These are phyloP conservation scores for Pseudogymnoascus sp. DNA, from an alignment of 2,329 filamentous ascomycete species.

Conservation along the genomic window DNA sequence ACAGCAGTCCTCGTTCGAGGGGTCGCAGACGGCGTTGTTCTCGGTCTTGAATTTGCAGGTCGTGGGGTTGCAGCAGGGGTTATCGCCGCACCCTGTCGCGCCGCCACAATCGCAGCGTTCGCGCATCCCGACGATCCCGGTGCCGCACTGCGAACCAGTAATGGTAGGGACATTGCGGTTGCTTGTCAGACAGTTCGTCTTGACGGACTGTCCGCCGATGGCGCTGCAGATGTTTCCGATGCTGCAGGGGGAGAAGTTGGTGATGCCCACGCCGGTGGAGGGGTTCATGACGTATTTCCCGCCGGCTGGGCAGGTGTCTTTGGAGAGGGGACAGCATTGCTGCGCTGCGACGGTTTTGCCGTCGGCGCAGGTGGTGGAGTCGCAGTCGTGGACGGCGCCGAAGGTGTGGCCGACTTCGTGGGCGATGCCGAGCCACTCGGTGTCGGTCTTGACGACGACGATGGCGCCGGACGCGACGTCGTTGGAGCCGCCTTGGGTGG, in stretches of 20 bases:
- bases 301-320: conserved; percentile 62
- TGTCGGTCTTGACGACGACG: conserved; percentile 75
- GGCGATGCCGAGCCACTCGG: conserved; percentile 93
- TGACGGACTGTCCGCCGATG: conserved; percentile 69
- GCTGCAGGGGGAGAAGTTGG: conserved; percentile 76
- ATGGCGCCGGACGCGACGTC: conserved; percentile 82
- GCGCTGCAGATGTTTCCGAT: conserved; percentile 93
- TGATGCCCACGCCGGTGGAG: conserved; percentile 67
- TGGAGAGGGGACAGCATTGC: conserved; percentile 73
- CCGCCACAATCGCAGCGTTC: conserved; percentile 97
- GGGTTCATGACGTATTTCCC: conserved; percentile 95
- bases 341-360: conserved; percentile 52
- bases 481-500: conserved; percentile 43
- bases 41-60: conserved; percentile 75
- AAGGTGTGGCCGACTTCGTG: conserved; percentile 94
- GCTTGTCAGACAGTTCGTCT: conserved; percentile 70
- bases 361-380: conserved; percentile 56
- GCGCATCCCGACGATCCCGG: conserved; percentile 89
- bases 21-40: conserved; percentile 67
- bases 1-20: conserved; percentile 78
- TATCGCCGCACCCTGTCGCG: conserved; percentile 59
- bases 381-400: conserved; percentile 92
- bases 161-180: conserved; percentile 80
- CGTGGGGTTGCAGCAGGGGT: conserved; percentile 74
- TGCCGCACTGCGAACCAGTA: conserved; percentile 80